Evolutionary conservation across 2,329 filamentous ascomycete species (phyloP).

Genomic region (Aspergillus texensis): DNA sequence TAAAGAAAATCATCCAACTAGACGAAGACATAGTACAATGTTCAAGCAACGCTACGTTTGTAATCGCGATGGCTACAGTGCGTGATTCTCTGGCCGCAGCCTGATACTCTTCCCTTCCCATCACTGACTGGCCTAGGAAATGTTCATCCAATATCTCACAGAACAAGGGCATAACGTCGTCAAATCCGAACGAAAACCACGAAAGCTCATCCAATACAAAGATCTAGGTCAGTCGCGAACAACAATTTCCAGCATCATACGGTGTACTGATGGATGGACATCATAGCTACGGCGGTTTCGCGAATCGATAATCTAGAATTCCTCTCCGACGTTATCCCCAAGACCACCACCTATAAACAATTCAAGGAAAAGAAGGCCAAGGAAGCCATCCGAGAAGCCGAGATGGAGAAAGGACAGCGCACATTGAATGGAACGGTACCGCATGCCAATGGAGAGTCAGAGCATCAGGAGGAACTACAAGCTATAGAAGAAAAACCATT

Average conservation of each 20-base stretch:
- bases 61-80: constrained; percentile 87
- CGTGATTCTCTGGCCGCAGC: constrained; percentile 27
- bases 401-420: constrained; percentile 43
- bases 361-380: constrained; percentile 66
- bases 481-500: constrained; percentile 23
- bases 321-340: constrained; percentile 85
- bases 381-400: constrained; percentile 33
- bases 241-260: not conserved
- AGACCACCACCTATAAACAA: constrained; percentile 78
- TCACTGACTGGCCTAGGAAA: constrained; percentile 61
- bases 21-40: constrained; percentile 85
- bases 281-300: constrained; percentile 75
- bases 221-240: constrained; percentile 69
- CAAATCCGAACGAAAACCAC: constrained; percentile 86
- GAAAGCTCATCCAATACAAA: constrained; percentile 93
- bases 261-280: constrained; percentile 11
- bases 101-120: not conserved
- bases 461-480: constrained; percentile 18
- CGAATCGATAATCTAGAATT: constrained; percentile 95
- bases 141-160: constrained; percentile 92
- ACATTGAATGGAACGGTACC: constrained; percentile 36
- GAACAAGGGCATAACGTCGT: constrained; percentile 84
- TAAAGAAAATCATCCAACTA: constrained; percentile 91
- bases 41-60: constrained; percentile 91
- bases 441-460: constrained; percentile 27